Conservation (phyloP, 2,329 filamentous ascomycete genomes). For the Pyricularia pennisetigena region DNA sequence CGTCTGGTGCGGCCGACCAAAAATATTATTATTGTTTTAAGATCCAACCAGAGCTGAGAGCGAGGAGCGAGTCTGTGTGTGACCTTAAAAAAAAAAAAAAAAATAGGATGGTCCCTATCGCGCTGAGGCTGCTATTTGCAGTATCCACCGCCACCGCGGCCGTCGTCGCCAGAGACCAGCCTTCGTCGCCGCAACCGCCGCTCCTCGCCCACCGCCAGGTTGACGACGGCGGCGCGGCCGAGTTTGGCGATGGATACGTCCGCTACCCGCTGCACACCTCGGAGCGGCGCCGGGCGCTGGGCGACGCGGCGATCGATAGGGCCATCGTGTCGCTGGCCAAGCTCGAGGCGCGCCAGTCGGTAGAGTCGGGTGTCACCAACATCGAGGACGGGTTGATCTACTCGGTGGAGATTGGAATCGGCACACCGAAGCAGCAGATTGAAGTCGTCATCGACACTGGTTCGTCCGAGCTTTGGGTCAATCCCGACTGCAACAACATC, state of each 20-base stretch:
- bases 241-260: conserved; percentile 2
- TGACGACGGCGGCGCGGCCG: background rate
- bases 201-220: background rate
- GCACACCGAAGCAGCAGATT: conserved; percentile 36
- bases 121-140: background rate
- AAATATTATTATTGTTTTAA: background rate
- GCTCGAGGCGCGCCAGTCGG: conserved; percentile 1
- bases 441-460: conserved; percentile 43
- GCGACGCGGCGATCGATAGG: background rate
- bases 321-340: background rate
- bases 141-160: background rate
- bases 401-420: conserved; percentile 20
- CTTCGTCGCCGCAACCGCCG: background rate
- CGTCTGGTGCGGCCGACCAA: background rate
- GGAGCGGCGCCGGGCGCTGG: background rate
- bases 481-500: conserved; percentile 39
- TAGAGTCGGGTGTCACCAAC: background rate
- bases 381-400: conserved; percentile 1
- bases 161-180: background rate
- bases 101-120: background rate
- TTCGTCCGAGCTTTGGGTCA: conserved; percentile 47
- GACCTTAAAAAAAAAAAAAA: background rate
- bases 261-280: conserved; percentile 1
- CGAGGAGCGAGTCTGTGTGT: background rate
- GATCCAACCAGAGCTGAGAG: background rate